phyloP scores from a whole-genome alignment of 2,329 filamentous ascomycete genomes.

The Colletotrichum sp. region DNA sequence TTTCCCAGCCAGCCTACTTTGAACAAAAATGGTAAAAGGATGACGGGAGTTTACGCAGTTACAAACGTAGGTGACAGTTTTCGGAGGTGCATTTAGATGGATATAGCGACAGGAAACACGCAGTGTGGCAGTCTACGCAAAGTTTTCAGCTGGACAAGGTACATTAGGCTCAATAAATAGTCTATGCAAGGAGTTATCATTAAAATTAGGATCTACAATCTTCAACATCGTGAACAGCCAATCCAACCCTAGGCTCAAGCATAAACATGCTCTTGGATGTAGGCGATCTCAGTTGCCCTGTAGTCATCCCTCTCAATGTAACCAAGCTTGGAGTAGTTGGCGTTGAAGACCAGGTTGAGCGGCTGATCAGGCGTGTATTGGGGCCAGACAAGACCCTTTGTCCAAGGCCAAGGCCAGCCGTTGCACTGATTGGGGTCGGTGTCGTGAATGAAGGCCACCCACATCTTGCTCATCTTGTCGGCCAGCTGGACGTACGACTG shows the following conservation, averaged over 20 bases:
- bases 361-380: conserved; percentile 44
- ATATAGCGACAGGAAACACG: neutral
- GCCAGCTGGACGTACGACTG: conserved; percentile 46
- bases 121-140: neutral
- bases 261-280: conserved; percentile 30
- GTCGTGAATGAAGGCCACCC: conserved; percentile 54
- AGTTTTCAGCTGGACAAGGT: neutral
- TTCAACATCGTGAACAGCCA: neutral
- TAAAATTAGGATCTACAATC: neutral
- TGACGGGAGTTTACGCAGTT: neutral
- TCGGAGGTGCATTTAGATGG: fast-evolving
- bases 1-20: neutral
- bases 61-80: neutral
- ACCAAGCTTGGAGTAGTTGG: conserved; percentile 43
- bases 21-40: neutral
- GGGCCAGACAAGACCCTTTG: conserved; percentile 40
- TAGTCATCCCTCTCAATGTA: conserved; percentile 51
- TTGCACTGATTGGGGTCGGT: conserved; percentile 44
- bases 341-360: conserved; percentile 55
- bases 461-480: conserved; percentile 54
- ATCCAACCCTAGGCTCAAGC: neutral
- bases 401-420: neutral
- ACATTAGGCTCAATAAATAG: neutral
- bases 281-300: conserved; percentile 45
- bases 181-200: neutral